Evolutionary conservation across 768 basidiomycete genomes (phyloP), one percentile per base, ranked within the genome.

Genomic region (Naematelia aurantialba): DNA sequence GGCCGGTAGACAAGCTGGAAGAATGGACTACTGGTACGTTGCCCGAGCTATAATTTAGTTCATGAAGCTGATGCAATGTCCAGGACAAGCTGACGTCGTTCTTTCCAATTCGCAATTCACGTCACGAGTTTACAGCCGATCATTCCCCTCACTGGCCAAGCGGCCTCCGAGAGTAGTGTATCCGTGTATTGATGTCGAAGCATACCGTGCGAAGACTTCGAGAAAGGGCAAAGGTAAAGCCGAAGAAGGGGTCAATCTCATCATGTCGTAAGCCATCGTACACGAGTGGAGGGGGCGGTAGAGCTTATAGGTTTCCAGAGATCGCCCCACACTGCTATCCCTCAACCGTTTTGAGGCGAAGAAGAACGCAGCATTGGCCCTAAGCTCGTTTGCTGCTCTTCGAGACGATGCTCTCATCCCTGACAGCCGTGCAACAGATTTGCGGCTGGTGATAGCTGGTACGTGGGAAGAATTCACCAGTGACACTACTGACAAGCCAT

Each of bases 311-410:
- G n/a, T 14, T 19, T 29, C 27, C 65, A 86, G 85, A 45, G 75
- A 83, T 30, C 81, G 82, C 2, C 89, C 88, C 0, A 91, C 89
- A 0, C 76, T 98, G 2, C 70, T 97, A 0, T 80, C 93, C 3
- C 79, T 98, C 31, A 98, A 99, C 74, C 87, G 94, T 1, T 98
- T 94, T 71, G 96, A 99, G 78, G 84, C 82, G 69, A 98, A 98
- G 81, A 99, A 99, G 79, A 94, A 98, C 66, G 82, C 82, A 0
- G 83, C 83, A 1, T 81, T 99, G 1, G 96, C 93, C 0, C 80
- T 98, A 4, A 78, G 85, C 45, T 80, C 93, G 0, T 97, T 92
- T 68, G 85, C 88, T 1, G 75, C 79, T 12, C 74, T 90, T 27
- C 47, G 66, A 39, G 59, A 50, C 8, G 62, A 69, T 19, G 54